Conservation (phyloP, 768 basidiomycete genomes). For the Cystobasidium ongulense region DNA sequence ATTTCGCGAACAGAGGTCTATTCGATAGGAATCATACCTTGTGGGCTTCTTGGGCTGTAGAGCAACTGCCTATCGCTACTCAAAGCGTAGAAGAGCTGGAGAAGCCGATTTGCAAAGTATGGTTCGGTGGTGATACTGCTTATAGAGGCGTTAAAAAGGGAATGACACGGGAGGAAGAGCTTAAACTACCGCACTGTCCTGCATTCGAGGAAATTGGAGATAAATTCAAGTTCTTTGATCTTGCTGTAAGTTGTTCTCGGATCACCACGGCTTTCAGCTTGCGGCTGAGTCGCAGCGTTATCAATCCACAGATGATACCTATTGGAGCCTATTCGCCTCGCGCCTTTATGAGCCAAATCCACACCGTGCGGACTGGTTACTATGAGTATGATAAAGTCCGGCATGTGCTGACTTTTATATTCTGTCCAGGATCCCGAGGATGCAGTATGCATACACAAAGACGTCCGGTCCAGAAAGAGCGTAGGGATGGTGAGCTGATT, state of each 20-base stretch:
- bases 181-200: conserved; percentile 53
- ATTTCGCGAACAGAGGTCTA: conserved; percentile 53
- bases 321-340: conserved; percentile 59
- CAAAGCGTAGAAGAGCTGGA: neutral
- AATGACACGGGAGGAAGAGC: conserved; percentile 39
- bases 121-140: conserved; percentile 61
- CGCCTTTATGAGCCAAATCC: conserved; percentile 43
- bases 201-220: conserved; percentile 66
- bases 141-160: conserved; percentile 42
- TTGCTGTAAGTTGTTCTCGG: conserved; percentile 46
- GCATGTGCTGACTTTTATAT: neutral
- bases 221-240: conserved; percentile 57
- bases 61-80: conserved; percentile 38
- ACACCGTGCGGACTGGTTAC: too few species aligned
- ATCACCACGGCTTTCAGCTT: too few species aligned
- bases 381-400: too few species aligned
- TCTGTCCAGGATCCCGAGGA: conserved; percentile 44
- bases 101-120: conserved; percentile 43
- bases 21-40: conserved; percentile 55
- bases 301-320: conserved; percentile 50
- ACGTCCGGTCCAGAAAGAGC: conserved; percentile 56
- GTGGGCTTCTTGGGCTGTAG: conserved; percentile 62
- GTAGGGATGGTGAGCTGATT: conserved; percentile 51
- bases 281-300: too few species aligned
- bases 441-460: conserved; percentile 60